These are phyloP conservation scores for Pythium guiyangense DNA, from an alignment of 352 stramenopile genomes.

Conservation along the genomic window DNA sequence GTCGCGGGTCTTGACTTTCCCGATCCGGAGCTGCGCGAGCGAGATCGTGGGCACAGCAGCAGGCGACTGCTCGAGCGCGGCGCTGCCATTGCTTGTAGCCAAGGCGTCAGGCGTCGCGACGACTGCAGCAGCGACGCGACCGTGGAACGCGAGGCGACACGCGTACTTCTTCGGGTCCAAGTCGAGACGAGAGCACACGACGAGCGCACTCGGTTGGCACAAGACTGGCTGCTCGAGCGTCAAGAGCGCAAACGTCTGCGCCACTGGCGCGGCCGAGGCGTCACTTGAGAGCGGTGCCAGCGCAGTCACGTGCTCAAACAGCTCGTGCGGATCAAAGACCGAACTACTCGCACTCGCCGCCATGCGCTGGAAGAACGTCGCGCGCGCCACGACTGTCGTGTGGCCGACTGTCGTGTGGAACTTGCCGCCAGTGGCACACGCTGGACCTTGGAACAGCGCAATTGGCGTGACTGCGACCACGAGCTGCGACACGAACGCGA, in stretches of 20 bases:
- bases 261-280: no score
- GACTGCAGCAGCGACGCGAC: constrained; percentile 33
- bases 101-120: constrained; percentile 15
- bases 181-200: constrained; percentile 78
- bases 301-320: constrained; percentile 47
- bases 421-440: constrained; percentile 60
- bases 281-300: constrained; percentile 18
- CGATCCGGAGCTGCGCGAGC: constrained; percentile 39
- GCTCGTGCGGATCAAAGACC: constrained; percentile 33
- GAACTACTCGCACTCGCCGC: no score
- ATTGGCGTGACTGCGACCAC: constrained; percentile 52
- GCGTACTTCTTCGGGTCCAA: constrained; percentile 49
- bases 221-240: constrained; percentile 68
- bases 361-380: constrained; percentile 61
- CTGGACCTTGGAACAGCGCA: constrained; percentile 41
- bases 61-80: constrained; percentile 10
- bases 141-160: constrained; percentile 77
- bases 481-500: constrained; percentile 46
- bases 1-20: constrained; percentile 51
- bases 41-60: no score
- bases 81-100: not conserved
- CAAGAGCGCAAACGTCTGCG: constrained; percentile 42
- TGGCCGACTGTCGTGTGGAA: constrained; percentile 75
- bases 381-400: constrained; percentile 60
- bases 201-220: constrained; percentile 37